Conservation (phyloP, 345 rosid genomes). For the Gynandropsis gynandra region DNA sequence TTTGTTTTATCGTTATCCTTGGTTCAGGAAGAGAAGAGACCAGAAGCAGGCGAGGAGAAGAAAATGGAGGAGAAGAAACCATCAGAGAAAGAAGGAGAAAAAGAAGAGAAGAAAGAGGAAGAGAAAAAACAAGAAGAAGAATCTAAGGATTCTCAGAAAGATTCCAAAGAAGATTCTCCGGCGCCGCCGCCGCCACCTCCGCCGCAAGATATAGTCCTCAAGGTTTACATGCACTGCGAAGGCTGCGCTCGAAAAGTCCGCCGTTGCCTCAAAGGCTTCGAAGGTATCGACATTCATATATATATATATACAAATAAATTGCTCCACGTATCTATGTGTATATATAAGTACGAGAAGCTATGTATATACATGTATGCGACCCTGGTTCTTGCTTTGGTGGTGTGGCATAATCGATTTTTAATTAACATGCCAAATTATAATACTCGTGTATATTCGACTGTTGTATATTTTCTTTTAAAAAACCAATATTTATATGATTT, state of each 20-base stretch:
- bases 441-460: no score
- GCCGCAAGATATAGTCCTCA: constrained; percentile 63
- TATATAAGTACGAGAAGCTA: neutral
- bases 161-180: constrained; percentile 28
- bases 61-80: constrained; percentile 62
- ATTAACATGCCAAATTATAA: no score
- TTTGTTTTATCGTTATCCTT: no score
- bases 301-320: neutral
- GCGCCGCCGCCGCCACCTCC: constrained; percentile 51
- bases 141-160: constrained; percentile 31
- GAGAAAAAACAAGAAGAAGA: constrained; percentile 37
- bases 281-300: constrained; percentile 33
- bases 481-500: no score
- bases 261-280: constrained; percentile 70
- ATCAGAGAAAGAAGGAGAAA: constrained; percentile 38
- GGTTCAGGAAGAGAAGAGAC: constrained; percentile 28
- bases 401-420: no score
- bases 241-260: constrained; percentile 97
- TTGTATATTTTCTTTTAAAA: no score
- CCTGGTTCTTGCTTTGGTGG: no score
- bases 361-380: no score
- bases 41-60: constrained; percentile 27
- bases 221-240: constrained; percentile 98
- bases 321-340: no score
- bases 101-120: constrained; percentile 36